Evolutionary conservation across 805 yeast genomes (phyloP).

Genomic region (Candida tammaniensis): DNA sequence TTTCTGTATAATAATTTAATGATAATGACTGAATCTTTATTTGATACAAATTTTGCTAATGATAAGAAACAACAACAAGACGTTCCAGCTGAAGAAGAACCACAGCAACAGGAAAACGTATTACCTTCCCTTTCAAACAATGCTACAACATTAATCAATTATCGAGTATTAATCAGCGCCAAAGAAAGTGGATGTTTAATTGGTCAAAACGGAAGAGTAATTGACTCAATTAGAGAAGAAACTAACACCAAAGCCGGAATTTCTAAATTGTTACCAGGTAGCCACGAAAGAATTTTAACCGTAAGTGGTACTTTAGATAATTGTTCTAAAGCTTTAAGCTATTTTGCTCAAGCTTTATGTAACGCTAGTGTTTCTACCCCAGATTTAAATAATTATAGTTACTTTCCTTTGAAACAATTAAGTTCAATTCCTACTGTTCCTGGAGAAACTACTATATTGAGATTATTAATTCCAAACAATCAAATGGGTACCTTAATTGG

Average conservation of each 20-base stretch:
- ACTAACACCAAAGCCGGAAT: slow-evolving; percentile 85
- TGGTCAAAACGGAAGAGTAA: slow-evolving; percentile 79
- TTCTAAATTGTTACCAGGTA: slow-evolving; percentile 74
- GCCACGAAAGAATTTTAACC: slow-evolving; percentile 79
- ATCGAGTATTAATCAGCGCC: slow-evolving; percentile 67
- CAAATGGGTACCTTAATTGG: slow-evolving; percentile 92
- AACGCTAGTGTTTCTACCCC: slow-evolving; percentile 30
- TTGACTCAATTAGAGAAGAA: slow-evolving; percentile 69
- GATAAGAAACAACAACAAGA: neutral
- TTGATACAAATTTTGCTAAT: slow-evolving; percentile 29
- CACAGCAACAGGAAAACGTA: slow-evolving; percentile 3
- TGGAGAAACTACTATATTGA: slow-evolving; percentile 52
- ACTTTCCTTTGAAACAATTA: slow-evolving; percentile 59
- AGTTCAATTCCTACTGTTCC: slow-evolving; percentile 50
- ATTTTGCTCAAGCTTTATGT: slow-evolving; percentile 64
- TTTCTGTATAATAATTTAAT: slow-evolving; percentile 6
- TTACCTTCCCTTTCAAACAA: slow-evolving; percentile 13
- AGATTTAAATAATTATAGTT: slow-evolving; percentile 41
- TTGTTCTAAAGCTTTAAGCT: slow-evolving; percentile 66
- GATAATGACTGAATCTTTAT: slow-evolving; percentile 15
- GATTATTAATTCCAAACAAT: slow-evolving; percentile 75
- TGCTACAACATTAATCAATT: slow-evolving; percentile 33
- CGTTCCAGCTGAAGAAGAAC: neutral
- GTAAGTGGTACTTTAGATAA: slow-evolving; percentile 71
- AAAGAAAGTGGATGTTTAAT: slow-evolving; percentile 89